phyloP scores from a whole-genome alignment of 2,329 filamentous ascomycete species.

The Canariomyces notabilis region DNA sequence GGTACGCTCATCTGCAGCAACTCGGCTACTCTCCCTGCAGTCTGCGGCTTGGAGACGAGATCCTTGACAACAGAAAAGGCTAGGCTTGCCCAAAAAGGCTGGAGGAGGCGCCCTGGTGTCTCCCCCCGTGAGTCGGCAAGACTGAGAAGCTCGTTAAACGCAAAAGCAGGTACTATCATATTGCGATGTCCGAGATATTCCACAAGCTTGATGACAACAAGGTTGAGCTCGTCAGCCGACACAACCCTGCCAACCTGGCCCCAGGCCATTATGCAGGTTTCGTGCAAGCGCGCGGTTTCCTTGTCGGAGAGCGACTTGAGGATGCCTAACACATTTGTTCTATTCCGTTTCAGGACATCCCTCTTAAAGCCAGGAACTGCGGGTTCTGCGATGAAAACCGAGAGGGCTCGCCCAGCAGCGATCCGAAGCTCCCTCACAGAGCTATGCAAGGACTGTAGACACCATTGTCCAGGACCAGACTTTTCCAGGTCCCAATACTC shows the following conservation, averaged over 20 bases:
- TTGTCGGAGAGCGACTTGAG: slow-evolving; percentile 69
- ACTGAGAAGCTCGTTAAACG: slow-evolving; percentile 75
- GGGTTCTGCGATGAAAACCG: slow-evolving; percentile 52
- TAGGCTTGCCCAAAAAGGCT: slow-evolving; percentile 83
- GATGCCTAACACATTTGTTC: slow-evolving; percentile 63
- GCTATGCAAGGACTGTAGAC: slow-evolving; percentile 74
- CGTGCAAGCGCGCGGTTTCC: slow-evolving; percentile 62
- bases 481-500: slow-evolving; percentile 61
- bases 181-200: slow-evolving; percentile 85
- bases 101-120: slow-evolving; percentile 65
- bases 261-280: slow-evolving; percentile 82
- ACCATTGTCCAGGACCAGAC: slow-evolving; percentile 71
- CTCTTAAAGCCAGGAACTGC: slow-evolving; percentile 32
- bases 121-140: slow-evolving; percentile 62
- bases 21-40: slow-evolving; percentile 74
- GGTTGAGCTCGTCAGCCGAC: slow-evolving; percentile 76
- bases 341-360: slow-evolving; percentile 55
- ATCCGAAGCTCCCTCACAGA: slow-evolving; percentile 81
- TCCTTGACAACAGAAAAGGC: slow-evolving; percentile 81
- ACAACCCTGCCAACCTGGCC: slow-evolving; percentile 75
- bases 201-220: slow-evolving; percentile 76
- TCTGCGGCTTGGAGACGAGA: slow-evolving; percentile 72
- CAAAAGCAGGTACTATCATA: slow-evolving; percentile 70
- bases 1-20: slow-evolving; percentile 70
- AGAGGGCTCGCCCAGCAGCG: slow-evolving; percentile 59